Percentiles rank a stretch among this genome's conserved stretches.
These are phyloP conservation scores for Russula brevipes DNA, from an alignment of 768 basidiomycete species.

Conservation along the genomic window DNA sequence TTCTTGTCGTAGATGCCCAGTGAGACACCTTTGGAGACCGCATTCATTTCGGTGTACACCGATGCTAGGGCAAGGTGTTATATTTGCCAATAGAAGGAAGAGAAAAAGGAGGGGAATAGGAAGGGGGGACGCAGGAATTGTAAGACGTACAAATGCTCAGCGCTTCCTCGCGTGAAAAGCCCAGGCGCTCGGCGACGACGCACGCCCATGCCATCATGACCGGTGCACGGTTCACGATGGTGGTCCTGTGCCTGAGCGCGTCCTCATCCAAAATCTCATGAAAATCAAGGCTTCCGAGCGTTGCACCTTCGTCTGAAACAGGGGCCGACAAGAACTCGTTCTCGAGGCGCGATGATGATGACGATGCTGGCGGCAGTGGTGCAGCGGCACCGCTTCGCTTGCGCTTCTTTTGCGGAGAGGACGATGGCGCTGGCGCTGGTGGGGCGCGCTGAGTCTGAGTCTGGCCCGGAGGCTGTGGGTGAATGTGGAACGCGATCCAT, in stretches of 20 bases:
- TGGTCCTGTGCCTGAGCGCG: slow-evolving; percentile 54
- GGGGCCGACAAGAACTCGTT: slow-evolving; percentile 57
- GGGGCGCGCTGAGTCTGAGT: too few relatives aligned
- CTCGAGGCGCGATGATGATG: slow-evolving; percentile 26
- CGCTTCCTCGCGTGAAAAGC: slow-evolving; percentile 85
- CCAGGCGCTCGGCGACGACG: slow-evolving; percentile 77
- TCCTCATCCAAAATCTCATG: slow-evolving; percentile 68
- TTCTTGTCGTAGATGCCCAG: slow-evolving; percentile 67
- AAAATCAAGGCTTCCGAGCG: slow-evolving; percentile 59
- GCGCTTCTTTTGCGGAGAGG: slow-evolving; percentile 47
- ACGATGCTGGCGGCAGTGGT: slow-evolving; percentile 14
- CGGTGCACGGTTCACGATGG: slow-evolving; percentile 85
- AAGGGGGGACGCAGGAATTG: background rate
- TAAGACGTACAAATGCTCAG: slow-evolving; percentile 72
- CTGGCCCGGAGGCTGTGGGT: too few relatives aligned
- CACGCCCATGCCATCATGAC: slow-evolving; percentile 93
- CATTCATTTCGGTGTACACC: slow-evolving; percentile 92
- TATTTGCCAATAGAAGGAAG: background rate
- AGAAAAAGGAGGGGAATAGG: background rate
- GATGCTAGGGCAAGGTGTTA: slow-evolving; percentile 49
- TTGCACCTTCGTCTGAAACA: slow-evolving; percentile 46
- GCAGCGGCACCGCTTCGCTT: slow-evolving; percentile 37
- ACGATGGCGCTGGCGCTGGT: background rate
- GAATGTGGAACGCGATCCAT: too few relatives aligned
- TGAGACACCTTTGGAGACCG: slow-evolving; percentile 75